phyloP scores from a whole-genome alignment of 495 filamentous ascomycete species.

The Patellaria atrata region DNA sequence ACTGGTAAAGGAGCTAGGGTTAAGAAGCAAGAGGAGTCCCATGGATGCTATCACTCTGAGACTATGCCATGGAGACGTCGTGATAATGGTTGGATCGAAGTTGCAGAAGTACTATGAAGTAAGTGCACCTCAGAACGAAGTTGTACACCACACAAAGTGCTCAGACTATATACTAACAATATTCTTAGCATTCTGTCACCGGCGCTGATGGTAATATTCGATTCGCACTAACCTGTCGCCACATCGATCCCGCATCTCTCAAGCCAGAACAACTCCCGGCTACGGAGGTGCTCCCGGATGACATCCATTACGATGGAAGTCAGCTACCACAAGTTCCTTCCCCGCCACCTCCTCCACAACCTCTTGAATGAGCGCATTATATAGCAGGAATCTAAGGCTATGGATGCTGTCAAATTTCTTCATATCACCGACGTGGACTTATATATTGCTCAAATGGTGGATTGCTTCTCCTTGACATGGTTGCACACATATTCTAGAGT shows the following conservation, averaged over 20 bases:
- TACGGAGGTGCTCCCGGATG: slow-evolving; percentile 20
- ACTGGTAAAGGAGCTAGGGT: slow-evolving; percentile 19
- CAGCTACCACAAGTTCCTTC: too few relatives aligned
- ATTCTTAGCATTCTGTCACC: slow-evolving; percentile 48
- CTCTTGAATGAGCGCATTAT: too few relatives aligned
- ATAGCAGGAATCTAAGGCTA: too few relatives aligned
- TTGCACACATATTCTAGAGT: too few relatives aligned
- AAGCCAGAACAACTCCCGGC: slow-evolving; percentile 18
- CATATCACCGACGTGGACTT: too few relatives aligned
- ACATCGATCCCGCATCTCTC: slow-evolving; percentile 35
- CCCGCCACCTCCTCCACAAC: too few relatives aligned
- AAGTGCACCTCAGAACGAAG: too few relatives aligned
- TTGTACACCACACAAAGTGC: not conserved
- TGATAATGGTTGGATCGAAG: slow-evolving; percentile 63
- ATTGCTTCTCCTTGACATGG: too few relatives aligned
- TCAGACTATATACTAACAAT: not conserved
- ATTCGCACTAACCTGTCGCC: slow-evolving; percentile 50
- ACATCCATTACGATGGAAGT: slow-evolving; percentile 14
- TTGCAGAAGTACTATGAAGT: slow-evolving; percentile 66
- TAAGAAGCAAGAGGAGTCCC: slow-evolving; percentile 2
- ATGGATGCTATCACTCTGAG: slow-evolving; percentile 26
- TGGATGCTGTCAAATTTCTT: too few relatives aligned
- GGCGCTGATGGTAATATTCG: slow-evolving; percentile 40
- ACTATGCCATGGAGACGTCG: slow-evolving; percentile 63
- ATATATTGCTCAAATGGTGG: too few relatives aligned